A percentile compares a stretch with the other conserved stretches of the same genome.
These are phyloP conservation scores for Pseudogymnoascus sp. DNA, from an alignment of 2,329 filamentous ascomycete genomes.

Conservation along the genomic window DNA sequence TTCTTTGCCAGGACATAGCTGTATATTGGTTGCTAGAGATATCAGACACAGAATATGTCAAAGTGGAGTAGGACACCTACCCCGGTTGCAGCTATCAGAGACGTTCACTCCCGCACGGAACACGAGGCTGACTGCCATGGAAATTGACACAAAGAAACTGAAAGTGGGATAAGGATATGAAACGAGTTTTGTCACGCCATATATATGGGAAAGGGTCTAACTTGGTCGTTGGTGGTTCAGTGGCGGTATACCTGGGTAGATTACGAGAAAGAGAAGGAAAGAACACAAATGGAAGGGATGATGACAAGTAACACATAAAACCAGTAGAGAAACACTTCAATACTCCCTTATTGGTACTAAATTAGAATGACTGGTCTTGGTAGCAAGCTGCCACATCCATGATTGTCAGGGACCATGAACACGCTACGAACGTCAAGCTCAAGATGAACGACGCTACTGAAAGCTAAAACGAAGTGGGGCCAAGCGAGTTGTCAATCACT, in stretches of 20 bases:
- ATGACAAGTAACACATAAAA: background rate
- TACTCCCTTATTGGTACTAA: conserved; percentile 2
- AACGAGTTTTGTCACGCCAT: background rate
- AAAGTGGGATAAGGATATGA: background rate
- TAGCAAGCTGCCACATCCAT: background rate
- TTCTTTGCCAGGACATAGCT: background rate
- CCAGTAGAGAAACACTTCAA: background rate
- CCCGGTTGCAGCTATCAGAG: background rate
- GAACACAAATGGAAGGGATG: background rate
- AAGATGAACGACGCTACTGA: background rate
- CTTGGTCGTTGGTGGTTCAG: background rate
- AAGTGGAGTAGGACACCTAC: background rate
- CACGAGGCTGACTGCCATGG: background rate
- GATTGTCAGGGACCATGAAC: background rate
- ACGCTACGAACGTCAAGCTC: background rate
- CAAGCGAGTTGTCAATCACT: background rate
- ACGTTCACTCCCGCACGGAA: background rate
- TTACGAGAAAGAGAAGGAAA: background rate
- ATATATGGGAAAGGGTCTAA: background rate
- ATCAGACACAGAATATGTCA: background rate
- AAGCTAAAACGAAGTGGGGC: background rate
- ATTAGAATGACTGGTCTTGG: background rate
- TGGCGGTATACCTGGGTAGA: background rate
- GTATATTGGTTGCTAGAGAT: background rate
- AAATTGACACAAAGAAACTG: background rate